Base-by-base conservation (phyloP, 305 asterid genomes). In the Stenogyne calaminthoides region DNA sequence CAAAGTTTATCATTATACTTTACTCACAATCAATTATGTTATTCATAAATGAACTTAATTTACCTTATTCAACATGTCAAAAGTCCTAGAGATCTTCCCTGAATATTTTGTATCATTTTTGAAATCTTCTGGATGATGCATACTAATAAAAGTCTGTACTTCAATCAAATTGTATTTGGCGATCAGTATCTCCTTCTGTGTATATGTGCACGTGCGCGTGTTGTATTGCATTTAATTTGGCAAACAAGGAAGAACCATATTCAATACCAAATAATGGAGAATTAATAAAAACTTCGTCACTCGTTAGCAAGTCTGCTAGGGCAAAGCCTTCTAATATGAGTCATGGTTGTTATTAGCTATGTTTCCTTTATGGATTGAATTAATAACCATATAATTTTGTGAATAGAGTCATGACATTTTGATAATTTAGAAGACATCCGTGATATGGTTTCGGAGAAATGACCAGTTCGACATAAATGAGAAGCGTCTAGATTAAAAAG, bases 241-340 rank as follows among this genome's bases (percentile, higher is more conserved):
- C 59, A 66, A 65, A 65, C 32, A 59, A 64, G 32, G 67, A 65
- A 44, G 32, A 57, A 46, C 9, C 69, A 34, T 15, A 47, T 5
- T 32, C 36, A 32, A 32, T 4, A 5, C 32, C 32, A 27, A 3
- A 27, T 27, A 27, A 2, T 27, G 32, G 32, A 27, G 3, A 27
- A 27, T 32, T 32, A 1, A 63, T 11, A 20, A 16, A 16, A 49
- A 39, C 29, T 39, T 0, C 29, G 76, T 7, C 44, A 60, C 3
- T 2, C 32, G 4, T 27, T 27, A 27, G 32, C 32, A 27, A 27
- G 32, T 1, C 32, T 27, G 32, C 32, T 1, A 27, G 3, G 32
- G 32, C 32, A 27, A 27, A 27, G 32, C 32, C 32, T 27, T 27
- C 32, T 27, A 2, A 2, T 27, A 27, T 27, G 32, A 27, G 32